Evolutionary conservation across 2,329 filamentous ascomycete species (phyloP).

Genomic region (Cytospora leucostoma): DNA sequence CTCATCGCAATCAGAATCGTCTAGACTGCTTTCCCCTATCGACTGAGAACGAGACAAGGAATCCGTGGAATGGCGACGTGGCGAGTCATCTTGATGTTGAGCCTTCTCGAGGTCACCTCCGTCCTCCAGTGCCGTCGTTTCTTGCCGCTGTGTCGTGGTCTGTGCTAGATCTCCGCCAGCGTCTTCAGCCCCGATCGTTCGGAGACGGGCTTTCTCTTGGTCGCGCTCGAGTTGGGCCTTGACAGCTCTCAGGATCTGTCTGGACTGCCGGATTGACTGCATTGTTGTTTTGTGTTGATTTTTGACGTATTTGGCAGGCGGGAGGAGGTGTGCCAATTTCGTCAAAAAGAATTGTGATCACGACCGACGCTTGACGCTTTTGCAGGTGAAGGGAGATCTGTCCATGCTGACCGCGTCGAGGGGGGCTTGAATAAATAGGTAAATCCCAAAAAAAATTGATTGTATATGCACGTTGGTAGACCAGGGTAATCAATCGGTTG

Average conservation of each 20-base stretch:
- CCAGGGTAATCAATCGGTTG: too few species aligned
- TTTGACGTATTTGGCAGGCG: too few species aligned
- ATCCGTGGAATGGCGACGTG: conserved; percentile 6
- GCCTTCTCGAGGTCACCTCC: conserved; percentile 10
- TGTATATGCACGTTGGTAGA: too few species aligned
- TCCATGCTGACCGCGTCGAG: too few species aligned
- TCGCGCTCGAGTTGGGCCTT: conserved; percentile 32
- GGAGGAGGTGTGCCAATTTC: background rate
- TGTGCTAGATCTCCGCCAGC: conserved; percentile 3
- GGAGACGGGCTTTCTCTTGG: conserved; percentile 27
- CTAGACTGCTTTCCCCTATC: background rate
- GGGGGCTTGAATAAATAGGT: too few species aligned
- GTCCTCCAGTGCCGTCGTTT: background rate
- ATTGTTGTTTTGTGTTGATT: conserved; percentile 22
- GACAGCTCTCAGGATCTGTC: conserved; percentile 29
- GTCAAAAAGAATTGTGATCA: background rate
- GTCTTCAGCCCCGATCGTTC: conserved; percentile 20
- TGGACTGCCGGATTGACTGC: conserved; percentile 33
- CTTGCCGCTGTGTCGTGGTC: background rate
- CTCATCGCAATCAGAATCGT: background rate
- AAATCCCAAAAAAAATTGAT: too few species aligned
- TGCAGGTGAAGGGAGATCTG: too few species aligned
- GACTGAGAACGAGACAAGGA: background rate
- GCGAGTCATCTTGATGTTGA: background rate
- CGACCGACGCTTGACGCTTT: background rate